Base-by-base conservation (phyloP, 2,329 filamentous ascomycete genomes). In the Penicillium italicum region DNA sequence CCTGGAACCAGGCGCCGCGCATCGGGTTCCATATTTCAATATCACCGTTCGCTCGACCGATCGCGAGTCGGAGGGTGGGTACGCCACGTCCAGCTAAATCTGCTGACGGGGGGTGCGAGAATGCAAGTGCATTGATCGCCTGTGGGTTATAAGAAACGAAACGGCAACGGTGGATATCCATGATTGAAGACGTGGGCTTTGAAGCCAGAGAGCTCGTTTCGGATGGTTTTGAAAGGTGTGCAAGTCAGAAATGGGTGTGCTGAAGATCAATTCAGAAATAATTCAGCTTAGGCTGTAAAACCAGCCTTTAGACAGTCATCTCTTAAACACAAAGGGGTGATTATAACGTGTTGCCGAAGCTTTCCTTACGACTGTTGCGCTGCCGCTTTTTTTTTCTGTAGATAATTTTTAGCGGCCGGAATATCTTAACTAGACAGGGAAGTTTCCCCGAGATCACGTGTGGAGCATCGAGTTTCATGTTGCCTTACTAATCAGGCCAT, bases 21-120 rank as follows among this genome's bases (percentile, higher is more conserved):
- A 86, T 77, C 3, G 93, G 91, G 73, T 96, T 96, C 94, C 94
- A 99, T 62, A 99, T 91, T 76, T 99, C 94, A 65, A 99, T 94
- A 69, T 96, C 90, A 65, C 94, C 94, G 72, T 97, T 97, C 56
- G 90, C 89, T 63, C 94, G 87, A 57, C 94, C 94, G 66, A 99
- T 84, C 2, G 94, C 94, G 52, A 97, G 83, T 64, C 91, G 85
- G 53, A 91, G 81, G 50, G 81, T 85, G 59, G 80, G 83, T 22
- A 82, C 80, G 49, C 76, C 74, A 66, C 80, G 78, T 62, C 73
- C 73, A 26, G 69, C 62, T 61, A 71, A 67, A 63, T 75, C 76
- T 71, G 73, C 77, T 61, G 73, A 77, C 22, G 73, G 80, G 20
- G 88, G 80, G 72, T 96, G 90, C 6, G 94, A 96, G 74, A 99